Base-by-base conservation (phyloP, 306 rosid genomes). In the Delonix regia region DNA sequence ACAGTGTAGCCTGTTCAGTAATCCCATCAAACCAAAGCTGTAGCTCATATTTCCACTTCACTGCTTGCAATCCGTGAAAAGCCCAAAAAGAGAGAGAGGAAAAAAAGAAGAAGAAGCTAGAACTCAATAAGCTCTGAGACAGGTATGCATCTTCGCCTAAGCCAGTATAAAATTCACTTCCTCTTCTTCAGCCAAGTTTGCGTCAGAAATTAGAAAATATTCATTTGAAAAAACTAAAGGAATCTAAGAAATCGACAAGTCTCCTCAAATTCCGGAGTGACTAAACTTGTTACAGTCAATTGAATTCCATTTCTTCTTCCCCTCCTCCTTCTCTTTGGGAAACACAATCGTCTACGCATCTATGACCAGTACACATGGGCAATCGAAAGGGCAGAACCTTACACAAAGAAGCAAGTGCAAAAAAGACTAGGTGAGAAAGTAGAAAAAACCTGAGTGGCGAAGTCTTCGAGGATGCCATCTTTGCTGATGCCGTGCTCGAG, bases 401-500 rank as follows among this genome's bases (percentile, higher is more conserved):
- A n/a, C n/a, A n/a, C 57, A 51, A 8, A 42, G 14, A 42, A 0
- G 9, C 33, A 25, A 8, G 59, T 19, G 36, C 1, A 9, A 9
- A 47, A 44, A 67, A 15, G 5, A 22, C 14, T 4, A 15, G 25
- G 18, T 15, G 57, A 36, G 71, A 56, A 45, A 22, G 44, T 73
- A 18, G 60, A 34, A 44, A 4, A 30, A 49, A 92, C 99, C 97
- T 94, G 99, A 81, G 99, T 92, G 61, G 97, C 99, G 67, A 94
- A 94, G 78, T 94, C 99, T 84, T 94, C 99, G 71, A 94, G 99
- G 84, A 94, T 94, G 77, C 99, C 99, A 0, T 94, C 99, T 85
- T 90, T 94, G 88, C 91, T 94, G 92, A 94, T 94, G 41, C 99
- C 99, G 18, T 94, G 99, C 86, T 94, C 99, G 74, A 92, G 95